Conservation (phyloP, 768 basidiomycete species). For the Gymnopilus junonius region DNA sequence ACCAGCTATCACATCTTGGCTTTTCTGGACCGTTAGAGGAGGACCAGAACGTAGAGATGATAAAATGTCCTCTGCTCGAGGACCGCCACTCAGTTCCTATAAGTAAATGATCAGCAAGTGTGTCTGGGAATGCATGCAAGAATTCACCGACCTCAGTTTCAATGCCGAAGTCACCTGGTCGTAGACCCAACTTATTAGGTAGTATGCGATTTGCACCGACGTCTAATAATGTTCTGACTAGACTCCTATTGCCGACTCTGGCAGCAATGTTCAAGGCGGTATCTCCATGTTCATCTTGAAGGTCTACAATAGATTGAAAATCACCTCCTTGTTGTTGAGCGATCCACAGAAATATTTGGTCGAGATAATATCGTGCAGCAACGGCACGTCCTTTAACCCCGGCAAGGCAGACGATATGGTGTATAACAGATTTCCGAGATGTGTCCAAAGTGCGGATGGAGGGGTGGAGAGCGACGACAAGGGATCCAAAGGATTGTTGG, state of each 20-base stretch:
- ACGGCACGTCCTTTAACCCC: slow-evolving; percentile 88
- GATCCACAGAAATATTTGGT: slow-evolving; percentile 86
- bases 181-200: slow-evolving; percentile 91
- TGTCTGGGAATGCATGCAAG: no score
- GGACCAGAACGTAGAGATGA: slow-evolving; percentile 75
- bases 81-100: slow-evolving; percentile 73
- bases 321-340: slow-evolving; percentile 77
- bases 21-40: slow-evolving; percentile 81
- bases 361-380: slow-evolving; percentile 89
- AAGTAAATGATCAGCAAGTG: neutral
- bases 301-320: slow-evolving; percentile 81
- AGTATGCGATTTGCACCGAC: slow-evolving; percentile 90
- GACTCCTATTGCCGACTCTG: slow-evolving; percentile 84
- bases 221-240: slow-evolving; percentile 87
- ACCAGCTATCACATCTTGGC: slow-evolving; percentile 86
- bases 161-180: slow-evolving; percentile 94
- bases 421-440: slow-evolving; percentile 82
- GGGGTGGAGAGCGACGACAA: slow-evolving; percentile 66
- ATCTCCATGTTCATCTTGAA: slow-evolving; percentile 95
- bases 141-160: slow-evolving; percentile 75
- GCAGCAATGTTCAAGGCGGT: slow-evolving; percentile 96
- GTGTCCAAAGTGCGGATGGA: slow-evolving; percentile 91
- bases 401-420: slow-evolving; percentile 90
- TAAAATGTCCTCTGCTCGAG: slow-evolving; percentile 80
- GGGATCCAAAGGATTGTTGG: slow-evolving; percentile 67